These are phyloP conservation scores for Macrolepiota fuliginosa DNA, from an alignment of 768 basidiomycete genomes.

Conservation along the genomic window DNA sequence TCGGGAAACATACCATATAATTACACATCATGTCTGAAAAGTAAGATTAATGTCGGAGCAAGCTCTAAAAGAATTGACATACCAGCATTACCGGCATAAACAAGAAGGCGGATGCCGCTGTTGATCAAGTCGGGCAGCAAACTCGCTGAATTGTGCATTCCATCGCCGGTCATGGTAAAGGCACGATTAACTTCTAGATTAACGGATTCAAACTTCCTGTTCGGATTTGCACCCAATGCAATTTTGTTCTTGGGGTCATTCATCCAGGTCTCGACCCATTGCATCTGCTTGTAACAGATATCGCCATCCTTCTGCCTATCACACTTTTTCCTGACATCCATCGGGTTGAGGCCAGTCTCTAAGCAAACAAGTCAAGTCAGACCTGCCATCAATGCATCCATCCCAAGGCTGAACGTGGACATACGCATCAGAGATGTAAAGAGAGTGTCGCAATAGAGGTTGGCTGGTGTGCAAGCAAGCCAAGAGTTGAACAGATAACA, in stretches of 20 bases:
- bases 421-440: constrained; percentile 71
- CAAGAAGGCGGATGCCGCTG: constrained; percentile 76
- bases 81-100: constrained; percentile 89
- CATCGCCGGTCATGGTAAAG: constrained; percentile 82
- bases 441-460: constrained; percentile 74
- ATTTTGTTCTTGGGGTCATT: constrained; percentile 76
- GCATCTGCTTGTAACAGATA: constrained; percentile 77
- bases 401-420: constrained; percentile 25
- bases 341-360: constrained; percentile 80
- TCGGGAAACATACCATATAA: constrained; percentile 45
- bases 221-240: constrained; percentile 70
- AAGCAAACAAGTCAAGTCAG: background rate
- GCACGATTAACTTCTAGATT: constrained; percentile 79
- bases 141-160: constrained; percentile 76
- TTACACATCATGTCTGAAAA: constrained; percentile 83
- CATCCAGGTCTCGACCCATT: constrained; percentile 90
- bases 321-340: constrained; percentile 80
- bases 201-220: constrained; percentile 61
- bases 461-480: constrained; percentile 71
- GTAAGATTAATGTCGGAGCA: constrained; percentile 8
- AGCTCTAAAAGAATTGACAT: constrained; percentile 20
- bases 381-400: no score
- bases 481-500: constrained; percentile 66
- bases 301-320: constrained; percentile 67
- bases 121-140: constrained; percentile 81